phyloP scores from a whole-genome alignment of 345 rosid genomes.

The Aquilaria yunnanensis region DNA sequence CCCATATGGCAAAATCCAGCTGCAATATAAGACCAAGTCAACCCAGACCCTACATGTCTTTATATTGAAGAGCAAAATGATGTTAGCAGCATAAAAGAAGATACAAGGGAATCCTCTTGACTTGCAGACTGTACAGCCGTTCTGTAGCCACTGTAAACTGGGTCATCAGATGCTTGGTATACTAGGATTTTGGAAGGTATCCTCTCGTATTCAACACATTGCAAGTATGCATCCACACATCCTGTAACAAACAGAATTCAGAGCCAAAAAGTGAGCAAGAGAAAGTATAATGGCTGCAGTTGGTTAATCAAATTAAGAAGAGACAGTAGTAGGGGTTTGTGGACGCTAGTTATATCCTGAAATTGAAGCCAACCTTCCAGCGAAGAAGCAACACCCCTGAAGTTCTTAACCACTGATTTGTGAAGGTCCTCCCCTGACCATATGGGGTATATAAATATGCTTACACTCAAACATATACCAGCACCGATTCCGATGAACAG shows the following conservation, averaged over 20 bases:
- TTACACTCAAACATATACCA: slow-evolving; percentile 46
- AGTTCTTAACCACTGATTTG: slow-evolving; percentile 68
- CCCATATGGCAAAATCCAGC: slow-evolving; percentile 83
- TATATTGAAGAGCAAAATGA: too few species aligned
- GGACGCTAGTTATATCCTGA: neutral
- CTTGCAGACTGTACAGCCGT: slow-evolving; percentile 75
- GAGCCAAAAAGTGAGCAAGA: neutral
- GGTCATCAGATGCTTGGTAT: slow-evolving; percentile 90
- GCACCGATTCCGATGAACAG: slow-evolving; percentile 68
- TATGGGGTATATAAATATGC: slow-evolving; percentile 58
- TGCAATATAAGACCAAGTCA: slow-evolving; percentile 18
- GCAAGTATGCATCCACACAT: slow-evolving; percentile 70
- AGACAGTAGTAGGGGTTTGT: too few species aligned
- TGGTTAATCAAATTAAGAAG: too few species aligned
- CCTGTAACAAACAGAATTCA: slow-evolving; percentile 28
- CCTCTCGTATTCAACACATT: slow-evolving; percentile 74
- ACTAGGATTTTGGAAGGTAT: slow-evolving; percentile 82
- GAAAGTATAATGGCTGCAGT: neutral
- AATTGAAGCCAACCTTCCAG: slow-evolving; percentile 53
- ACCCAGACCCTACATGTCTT: neutral
- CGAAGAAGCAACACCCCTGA: slow-evolving; percentile 67
- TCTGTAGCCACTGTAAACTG: slow-evolving; percentile 71
- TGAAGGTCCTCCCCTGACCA: slow-evolving; percentile 95
- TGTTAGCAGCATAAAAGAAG: neutral
- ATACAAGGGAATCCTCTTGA: slow-evolving; percentile 83